Evolutionary conservation across 2,329 filamentous ascomycete genomes (phyloP), one percentile per base, ranked within the genome.

Genomic region (Sporothrix brunneoviolacea): DNA sequence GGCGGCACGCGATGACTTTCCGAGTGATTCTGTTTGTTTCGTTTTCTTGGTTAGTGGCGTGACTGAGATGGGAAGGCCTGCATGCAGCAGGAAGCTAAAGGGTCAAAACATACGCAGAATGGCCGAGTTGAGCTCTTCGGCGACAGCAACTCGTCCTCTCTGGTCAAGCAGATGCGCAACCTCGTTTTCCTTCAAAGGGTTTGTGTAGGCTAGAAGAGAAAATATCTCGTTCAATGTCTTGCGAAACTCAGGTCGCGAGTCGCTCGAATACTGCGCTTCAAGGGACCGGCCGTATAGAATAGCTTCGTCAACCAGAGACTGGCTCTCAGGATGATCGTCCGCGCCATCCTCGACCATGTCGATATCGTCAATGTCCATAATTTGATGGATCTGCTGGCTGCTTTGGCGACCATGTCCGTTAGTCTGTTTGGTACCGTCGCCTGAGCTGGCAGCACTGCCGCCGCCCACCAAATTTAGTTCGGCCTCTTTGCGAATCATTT

Each of bases 121-220:
- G 41, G 89, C 91, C 54, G 88, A 88, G 67, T 97, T 97, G 51
- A 98, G 73, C 66, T 95, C 91, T 70, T 98, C 93, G 8, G 91
- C 91, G 36, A 97, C 88, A 16, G 81, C 75, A 16, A 83, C 80
- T 38, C 93, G 75, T 1, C 88, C 89, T 47, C 78, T 80, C 35
- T 79, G 75, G 60, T 95, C 88, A 51, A 98, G 72, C 53, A 96
- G 70, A 62, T 88, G 84, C 15, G 84, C 83, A 52, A 96, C 78
- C 53, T 85, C 80, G 43, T 78, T 75, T 55, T 87, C 88, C 58
- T 83, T 81, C 15, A 86, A 75, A 1, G 91, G 88, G 62, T 96
- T 88, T 32, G 80, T 70, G 62, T 97, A 98, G 1, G 91, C 91
- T 56, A 97, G 79, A 49, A 96, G 72, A 7, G 89, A 86, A 68